Base-by-base conservation (phyloP, 192 early-diverging fungal genomes). In the Coemansia sp. region DNA sequence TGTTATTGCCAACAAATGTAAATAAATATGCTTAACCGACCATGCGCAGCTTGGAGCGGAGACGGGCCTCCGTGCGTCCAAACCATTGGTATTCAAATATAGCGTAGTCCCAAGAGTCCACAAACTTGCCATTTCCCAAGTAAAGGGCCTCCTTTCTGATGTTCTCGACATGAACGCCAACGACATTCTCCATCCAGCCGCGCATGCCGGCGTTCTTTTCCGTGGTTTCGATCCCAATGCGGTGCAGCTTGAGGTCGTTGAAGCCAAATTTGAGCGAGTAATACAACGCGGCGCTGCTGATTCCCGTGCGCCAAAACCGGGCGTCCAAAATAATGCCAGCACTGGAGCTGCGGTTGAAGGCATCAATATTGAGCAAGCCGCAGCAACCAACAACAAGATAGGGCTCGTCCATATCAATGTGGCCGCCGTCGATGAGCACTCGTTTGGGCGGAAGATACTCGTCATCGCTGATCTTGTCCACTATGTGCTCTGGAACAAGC, bases 31-130 rank as follows among this genome's bases (percentile, higher is more conserved):
- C 2, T 54, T 29, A 39, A 0, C 51, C 51, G 15, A 54, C 27
- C 29, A 54, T 54, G 27, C 27, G 62, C 25, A 80, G 43, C 14
- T 49, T 68, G 19, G 51, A 54, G 15, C 51, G 51, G n/a, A 54
- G 51, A 32, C 29, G 51, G 8, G 57, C 65, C 60, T 71, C 62
- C 9, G 64, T 24, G 27, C 65, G 45, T 5, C 51, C 49, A 17
- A 45, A 36, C 78, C 78, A 80, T 24, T 80, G 54, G 27, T 70
- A 49, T 37, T 74, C 78, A 59, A 80, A 80, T 4, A 80, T 54
- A 0, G 72, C 78, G 54, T 74, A 80, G 19, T 80, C 73, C 78
- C 78, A 80, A 27, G 68, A 68, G 40, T 80, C 78, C 5, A 64
- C 35, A 29, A 75, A 80, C 58, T 41, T 46, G 38, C 58, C 65